Percentiles rank a stretch among this genome's conserved stretches.
phyloP scores from a whole-genome alignment of 441 rosid genomes.

The Gossypium davidsonii region DNA sequence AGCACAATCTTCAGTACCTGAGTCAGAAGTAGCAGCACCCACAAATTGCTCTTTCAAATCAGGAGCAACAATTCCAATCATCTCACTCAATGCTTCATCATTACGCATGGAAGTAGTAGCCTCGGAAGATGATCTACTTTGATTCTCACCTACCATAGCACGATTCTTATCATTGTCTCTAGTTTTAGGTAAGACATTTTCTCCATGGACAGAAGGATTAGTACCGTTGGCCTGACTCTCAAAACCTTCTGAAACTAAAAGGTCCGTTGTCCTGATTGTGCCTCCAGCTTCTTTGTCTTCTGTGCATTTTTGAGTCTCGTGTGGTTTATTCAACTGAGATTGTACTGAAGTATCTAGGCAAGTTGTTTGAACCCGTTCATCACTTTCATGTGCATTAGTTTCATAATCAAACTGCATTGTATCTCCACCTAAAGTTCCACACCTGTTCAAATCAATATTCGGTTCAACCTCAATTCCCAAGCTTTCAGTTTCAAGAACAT shows the following conservation, averaged over 20 bases:
- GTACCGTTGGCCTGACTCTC: slow-evolving; percentile 90
- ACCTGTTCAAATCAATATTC: slow-evolving; percentile 36
- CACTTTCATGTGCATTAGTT: slow-evolving; percentile 36
- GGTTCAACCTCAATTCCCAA: slow-evolving; percentile 38
- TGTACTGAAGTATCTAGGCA: slow-evolving; percentile 21
- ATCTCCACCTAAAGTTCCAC: slow-evolving; percentile 43
- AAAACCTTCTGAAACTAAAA: slow-evolving; percentile 73
- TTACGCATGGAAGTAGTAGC: slow-evolving; percentile 26
- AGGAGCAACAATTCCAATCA: slow-evolving; percentile 65
- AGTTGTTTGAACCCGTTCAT: slow-evolving; percentile 26
- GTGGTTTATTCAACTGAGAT: slow-evolving; percentile 30
- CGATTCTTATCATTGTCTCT: slow-evolving; percentile 38
- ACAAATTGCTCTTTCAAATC: slow-evolving; percentile 49
- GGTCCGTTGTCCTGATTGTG: slow-evolving; percentile 68
- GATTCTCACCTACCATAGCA: slow-evolving; percentile 50
- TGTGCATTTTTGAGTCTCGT: slow-evolving; percentile 28
- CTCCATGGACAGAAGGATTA: slow-evolving; percentile 72
- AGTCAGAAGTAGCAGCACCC: slow-evolving; percentile 32
- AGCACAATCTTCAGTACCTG: slow-evolving; percentile 51
- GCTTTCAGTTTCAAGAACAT: slow-evolving; percentile 74
- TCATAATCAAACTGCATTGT: slow-evolving; percentile 80
- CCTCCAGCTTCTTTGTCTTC: slow-evolving; percentile 66
- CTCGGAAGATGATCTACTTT: slow-evolving; percentile 47
- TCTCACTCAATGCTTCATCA: slow-evolving; percentile 39
- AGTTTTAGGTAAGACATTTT: slow-evolving; percentile 52